Percentiles rank a stretch among this genome's conserved stretches.
Conservation (phyloP, 148 eudicot genomes). For the Rhododendron simsii region DNA sequence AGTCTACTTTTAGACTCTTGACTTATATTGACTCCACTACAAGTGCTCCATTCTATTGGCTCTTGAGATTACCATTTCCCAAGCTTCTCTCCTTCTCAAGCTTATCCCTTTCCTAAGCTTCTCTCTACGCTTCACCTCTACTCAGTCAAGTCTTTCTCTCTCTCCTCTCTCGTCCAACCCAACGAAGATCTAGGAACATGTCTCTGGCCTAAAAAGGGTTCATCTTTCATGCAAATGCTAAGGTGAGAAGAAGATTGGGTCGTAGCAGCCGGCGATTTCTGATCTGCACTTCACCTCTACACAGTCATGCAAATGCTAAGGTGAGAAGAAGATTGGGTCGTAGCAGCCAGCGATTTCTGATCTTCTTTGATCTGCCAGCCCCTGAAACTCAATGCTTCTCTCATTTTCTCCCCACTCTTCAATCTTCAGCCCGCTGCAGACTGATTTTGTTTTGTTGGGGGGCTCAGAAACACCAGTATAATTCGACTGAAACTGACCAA, state of each 20-base stretch:
- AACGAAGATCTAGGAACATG: not conserved
- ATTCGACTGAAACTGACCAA: no score
- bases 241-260: not conserved
- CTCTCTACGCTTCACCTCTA: not conserved
- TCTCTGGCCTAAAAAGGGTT: no score
- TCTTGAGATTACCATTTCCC: not conserved
- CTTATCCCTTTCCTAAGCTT: not conserved
- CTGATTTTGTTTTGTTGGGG: not conserved
- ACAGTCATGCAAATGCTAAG: not conserved
- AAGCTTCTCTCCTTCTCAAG: no score
- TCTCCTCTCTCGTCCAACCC: not conserved
- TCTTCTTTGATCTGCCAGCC: not conserved
- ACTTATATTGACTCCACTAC: not conserved
- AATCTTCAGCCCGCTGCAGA: not conserved
- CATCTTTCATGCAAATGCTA: not conserved
- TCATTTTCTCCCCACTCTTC: not conserved
- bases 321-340: not conserved
- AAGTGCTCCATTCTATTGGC: not conserved
- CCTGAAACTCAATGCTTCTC: not conserved
- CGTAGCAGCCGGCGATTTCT: not conserved
- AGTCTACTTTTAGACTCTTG: not conserved
- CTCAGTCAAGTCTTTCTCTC: not conserved
- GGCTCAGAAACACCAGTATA: not conserved
- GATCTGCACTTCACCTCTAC: no score
- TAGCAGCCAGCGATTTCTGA: not conserved